phyloP scores from a whole-genome alignment of 2,329 filamentous ascomycete species.

The Curvularia verruculosa region DNA sequence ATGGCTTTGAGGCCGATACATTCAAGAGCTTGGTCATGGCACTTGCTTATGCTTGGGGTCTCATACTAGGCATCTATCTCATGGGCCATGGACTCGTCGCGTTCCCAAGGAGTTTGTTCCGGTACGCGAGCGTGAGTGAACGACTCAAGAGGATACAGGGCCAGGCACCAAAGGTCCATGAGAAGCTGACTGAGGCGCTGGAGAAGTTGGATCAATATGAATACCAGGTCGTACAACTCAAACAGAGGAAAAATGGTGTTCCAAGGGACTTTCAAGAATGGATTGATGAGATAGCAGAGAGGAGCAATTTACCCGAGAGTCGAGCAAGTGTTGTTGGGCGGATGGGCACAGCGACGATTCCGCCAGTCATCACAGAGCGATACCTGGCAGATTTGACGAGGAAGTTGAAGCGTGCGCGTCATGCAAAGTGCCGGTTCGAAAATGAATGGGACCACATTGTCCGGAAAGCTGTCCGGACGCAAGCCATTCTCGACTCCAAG shows the following conservation, averaged over 20 bases:
- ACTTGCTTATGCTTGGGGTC: slow-evolving; percentile 89
- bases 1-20: slow-evolving; percentile 72
- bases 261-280: slow-evolving; percentile 82
- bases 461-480: slow-evolving; percentile 73
- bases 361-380: slow-evolving; percentile 86
- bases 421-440: slow-evolving; percentile 80
- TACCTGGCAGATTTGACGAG: slow-evolving; percentile 90
- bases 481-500: slow-evolving; percentile 82
- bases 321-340: slow-evolving; percentile 44
- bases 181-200: slow-evolving; percentile 85
- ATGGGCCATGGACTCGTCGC: slow-evolving; percentile 98
- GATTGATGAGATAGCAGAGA: slow-evolving; percentile 92
- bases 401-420: slow-evolving; percentile 78
- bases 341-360: slow-evolving; percentile 59
- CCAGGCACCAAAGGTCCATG: slow-evolving; percentile 80
- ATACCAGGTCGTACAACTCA: slow-evolving; percentile 77
- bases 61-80: slow-evolving; percentile 90
- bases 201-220: slow-evolving; percentile 81
- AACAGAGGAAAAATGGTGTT: slow-evolving; percentile 78
- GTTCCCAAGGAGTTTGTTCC: slow-evolving; percentile 80
- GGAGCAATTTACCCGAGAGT: slow-evolving; percentile 70
- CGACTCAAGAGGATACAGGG: slow-evolving; percentile 76
- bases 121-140: slow-evolving; percentile 76
- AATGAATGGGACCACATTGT: slow-evolving; percentile 86
- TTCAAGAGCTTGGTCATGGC: slow-evolving; percentile 91